These are phyloP conservation scores for Cladophialophora bantiana DNA, from an alignment of 2,329 filamentous ascomycete genomes.

Conservation along the genomic window DNA sequence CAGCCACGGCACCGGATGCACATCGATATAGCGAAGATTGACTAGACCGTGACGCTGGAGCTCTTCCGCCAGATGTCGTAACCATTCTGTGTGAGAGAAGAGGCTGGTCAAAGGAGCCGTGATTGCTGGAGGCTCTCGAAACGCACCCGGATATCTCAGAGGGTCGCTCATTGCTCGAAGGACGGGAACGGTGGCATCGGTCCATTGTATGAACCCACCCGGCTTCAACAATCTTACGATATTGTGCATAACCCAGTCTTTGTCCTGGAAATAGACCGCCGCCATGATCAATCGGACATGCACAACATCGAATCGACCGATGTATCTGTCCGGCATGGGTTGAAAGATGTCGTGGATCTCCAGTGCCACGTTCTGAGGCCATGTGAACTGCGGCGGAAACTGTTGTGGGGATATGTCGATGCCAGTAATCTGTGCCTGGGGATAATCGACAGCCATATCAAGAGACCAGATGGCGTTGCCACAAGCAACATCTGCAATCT, in stretches of 20 bases:
- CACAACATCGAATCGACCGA: conserved; percentile 26
- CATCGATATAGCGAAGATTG: background rate
- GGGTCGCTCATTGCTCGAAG: conserved; percentile 4
- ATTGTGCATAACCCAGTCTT: conserved; percentile 19
- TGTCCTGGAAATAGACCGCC: conserved; percentile 10
- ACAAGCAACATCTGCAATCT: conserved; percentile 24
- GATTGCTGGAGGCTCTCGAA: conserved; percentile 14
- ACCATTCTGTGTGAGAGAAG: conserved; percentile 10
- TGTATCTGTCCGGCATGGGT: conserved; percentile 12
- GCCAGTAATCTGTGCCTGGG: conserved; percentile 13
- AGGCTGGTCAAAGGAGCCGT: conserved; percentile 1
- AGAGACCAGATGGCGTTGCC: conserved; percentile 26
- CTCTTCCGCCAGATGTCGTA: conserved; percentile 4
- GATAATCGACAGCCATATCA: conserved; percentile 16
- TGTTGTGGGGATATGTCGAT: conserved; percentile 27
- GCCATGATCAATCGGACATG: conserved; percentile 24
- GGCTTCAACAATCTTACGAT: conserved; percentile 12
- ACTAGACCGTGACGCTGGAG: conserved; percentile 8
- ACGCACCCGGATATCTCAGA: background rate
- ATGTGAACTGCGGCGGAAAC: conserved; percentile 20
- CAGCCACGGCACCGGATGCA: conserved; percentile 14
- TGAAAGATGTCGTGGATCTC: conserved; percentile 21
- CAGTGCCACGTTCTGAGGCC: conserved; percentile 20
- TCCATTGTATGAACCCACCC: conserved; percentile 19
- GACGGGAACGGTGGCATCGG: conserved; percentile 7